phyloP scores from a whole-genome alignment of 2,329 filamentous ascomycete genomes.

The Apiospora saccharicola region DNA sequence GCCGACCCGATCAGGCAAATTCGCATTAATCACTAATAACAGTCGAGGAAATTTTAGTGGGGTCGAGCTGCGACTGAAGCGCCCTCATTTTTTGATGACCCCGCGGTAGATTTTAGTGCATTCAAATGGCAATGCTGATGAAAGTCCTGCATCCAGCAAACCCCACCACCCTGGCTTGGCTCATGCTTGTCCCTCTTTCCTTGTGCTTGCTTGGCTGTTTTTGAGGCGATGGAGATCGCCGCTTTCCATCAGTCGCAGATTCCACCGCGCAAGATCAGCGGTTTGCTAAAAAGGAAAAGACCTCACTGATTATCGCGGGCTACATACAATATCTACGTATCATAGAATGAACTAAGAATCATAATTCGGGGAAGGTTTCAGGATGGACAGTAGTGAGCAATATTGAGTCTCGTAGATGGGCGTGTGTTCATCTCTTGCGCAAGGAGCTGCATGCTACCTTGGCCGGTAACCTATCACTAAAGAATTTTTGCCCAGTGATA shows the following conservation, averaged over 20 bases:
- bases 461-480: neutral
- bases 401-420: neutral
- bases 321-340: neutral
- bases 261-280: neutral
- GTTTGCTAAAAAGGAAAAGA: neutral
- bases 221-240: conserved; percentile 12
- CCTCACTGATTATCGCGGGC: neutral
- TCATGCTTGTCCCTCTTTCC: neutral
- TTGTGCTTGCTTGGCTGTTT: neutral
- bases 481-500: neutral
- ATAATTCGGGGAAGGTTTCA: neutral
- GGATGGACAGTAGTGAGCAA: neutral
- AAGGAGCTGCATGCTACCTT: neutral
- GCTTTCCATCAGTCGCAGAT: conserved; percentile 3
- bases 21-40: conserved; percentile 2
- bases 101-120: conserved; percentile 18
- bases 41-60: conserved; percentile 18
- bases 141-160: conserved; percentile 1
- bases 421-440: neutral
- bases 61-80: neutral
- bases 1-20: conserved; percentile 12
- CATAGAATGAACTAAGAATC: neutral
- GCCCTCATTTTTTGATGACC: conserved; percentile 13
- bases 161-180: neutral
- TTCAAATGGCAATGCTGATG: neutral